These are phyloP conservation scores for Anacardium occidentale DNA, from an alignment of 345 rosid species.

Conservation along the genomic window DNA sequence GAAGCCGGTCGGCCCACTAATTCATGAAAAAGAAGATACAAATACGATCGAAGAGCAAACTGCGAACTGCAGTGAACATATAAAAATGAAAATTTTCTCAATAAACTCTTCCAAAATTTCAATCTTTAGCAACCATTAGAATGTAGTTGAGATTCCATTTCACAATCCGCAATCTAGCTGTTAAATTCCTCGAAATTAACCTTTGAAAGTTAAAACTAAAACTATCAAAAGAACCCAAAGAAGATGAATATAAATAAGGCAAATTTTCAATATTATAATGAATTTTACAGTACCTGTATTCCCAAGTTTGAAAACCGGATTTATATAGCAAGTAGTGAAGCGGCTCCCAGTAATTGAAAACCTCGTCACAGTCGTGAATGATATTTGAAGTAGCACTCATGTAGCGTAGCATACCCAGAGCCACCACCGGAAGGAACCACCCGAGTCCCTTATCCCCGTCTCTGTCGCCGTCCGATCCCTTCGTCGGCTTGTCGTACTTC, in stretches of 20 bases:
- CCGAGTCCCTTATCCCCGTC: slow-evolving; percentile 49
- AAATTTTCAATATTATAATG: too few species aligned
- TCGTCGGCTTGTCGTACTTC: slow-evolving; percentile 55
- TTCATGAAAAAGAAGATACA: slow-evolving; percentile 78
- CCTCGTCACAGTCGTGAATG: slow-evolving; percentile 97
- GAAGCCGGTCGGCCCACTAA: slow-evolving; percentile 81
- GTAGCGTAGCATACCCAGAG: slow-evolving; percentile 75
- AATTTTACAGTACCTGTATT: slow-evolving; percentile 57
- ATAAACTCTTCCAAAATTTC: neutral
- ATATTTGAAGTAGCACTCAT: slow-evolving; percentile 98
- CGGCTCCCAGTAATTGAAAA: slow-evolving; percentile 99
- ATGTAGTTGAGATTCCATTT: neutral
- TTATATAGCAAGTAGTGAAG: slow-evolving; percentile 88
- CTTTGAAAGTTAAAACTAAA: too few species aligned
- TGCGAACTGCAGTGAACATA: slow-evolving; percentile 58
- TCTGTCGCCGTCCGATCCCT: slow-evolving; percentile 34
- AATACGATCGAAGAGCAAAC: slow-evolving; percentile 89
- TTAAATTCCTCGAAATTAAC: too few species aligned
- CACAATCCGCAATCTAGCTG: neutral
- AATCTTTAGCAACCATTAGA: slow-evolving; percentile 5
- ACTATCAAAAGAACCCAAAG: too few species aligned
- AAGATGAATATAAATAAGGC: too few species aligned
- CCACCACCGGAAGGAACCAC: slow-evolving; percentile 75
- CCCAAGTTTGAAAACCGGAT: slow-evolving; percentile 98
- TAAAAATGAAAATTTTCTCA: neutral